A percentile compares a stretch with the other conserved stretches of the same genome.
Conservation (phyloP, 352 stramenopile species). For the Nothophytophthora sp. region DNA sequence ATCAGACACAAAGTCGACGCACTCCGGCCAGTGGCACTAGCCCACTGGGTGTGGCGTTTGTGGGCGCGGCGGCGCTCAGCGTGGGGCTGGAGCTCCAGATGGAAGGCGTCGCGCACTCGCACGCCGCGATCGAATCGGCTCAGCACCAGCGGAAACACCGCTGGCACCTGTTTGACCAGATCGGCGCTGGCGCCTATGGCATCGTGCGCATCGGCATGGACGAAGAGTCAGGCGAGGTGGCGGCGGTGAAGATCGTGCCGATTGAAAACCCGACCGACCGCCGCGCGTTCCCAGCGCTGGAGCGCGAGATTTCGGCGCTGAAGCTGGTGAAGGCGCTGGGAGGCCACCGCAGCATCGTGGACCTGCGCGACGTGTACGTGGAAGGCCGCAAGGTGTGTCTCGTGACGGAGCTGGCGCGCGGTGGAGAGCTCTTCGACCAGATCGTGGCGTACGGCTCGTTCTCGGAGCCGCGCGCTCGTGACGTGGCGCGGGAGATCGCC, state of each 20-base stretch:
- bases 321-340: constrained; percentile 74
- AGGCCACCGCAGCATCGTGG: constrained; percentile 87
- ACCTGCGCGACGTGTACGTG: constrained; percentile 82
- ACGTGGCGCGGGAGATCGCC: constrained; percentile 55
- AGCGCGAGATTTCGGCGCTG: constrained; percentile 72
- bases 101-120: constrained; percentile 37
- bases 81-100: constrained; percentile 34
- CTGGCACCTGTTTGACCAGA: constrained; percentile 74
- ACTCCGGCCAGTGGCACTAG: constrained; percentile 5
- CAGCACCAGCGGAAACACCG: constrained; percentile 16
- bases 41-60: constrained; percentile 45
- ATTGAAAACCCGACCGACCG: constrained; percentile 25
- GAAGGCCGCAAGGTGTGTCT: constrained; percentile 79
- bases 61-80: constrained; percentile 50
- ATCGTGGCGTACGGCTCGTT: constrained; percentile 78
- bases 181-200: constrained; percentile 71
- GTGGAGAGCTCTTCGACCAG: constrained; percentile 91
- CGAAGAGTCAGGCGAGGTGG: constrained; percentile 66
- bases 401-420: constrained; percentile 86
- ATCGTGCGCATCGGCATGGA: constrained; percentile 71
- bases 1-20: constrained; percentile 33
- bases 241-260: constrained; percentile 73
- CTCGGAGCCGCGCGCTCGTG: constrained; percentile 43
- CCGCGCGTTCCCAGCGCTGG: constrained; percentile 50
- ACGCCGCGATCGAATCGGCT: constrained; percentile 35